These are phyloP conservation scores for Lojkania enalia DNA, from an alignment of 2,329 filamentous ascomycete genomes.

Conservation along the genomic window DNA sequence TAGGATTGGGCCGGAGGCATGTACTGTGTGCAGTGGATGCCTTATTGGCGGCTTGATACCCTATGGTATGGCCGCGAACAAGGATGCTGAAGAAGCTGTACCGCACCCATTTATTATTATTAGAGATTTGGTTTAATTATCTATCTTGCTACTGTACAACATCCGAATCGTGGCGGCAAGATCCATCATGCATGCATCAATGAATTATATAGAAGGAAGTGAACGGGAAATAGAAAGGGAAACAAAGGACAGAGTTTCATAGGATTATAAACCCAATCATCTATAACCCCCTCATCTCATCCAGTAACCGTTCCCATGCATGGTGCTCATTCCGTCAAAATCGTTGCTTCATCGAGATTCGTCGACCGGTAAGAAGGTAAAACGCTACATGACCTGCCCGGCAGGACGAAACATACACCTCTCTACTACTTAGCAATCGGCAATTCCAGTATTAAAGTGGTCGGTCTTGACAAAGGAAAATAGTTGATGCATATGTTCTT, in stretches of 20 bases:
- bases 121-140: too few species aligned
- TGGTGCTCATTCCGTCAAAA: constrained; percentile 4
- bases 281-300: neutral
- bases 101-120: too few species aligned
- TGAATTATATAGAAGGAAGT: neutral
- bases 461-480: constrained; percentile 2
- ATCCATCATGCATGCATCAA: neutral
- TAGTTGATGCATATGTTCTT: neutral
- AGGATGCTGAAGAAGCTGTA: too few species aligned
- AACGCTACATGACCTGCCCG: constrained; percentile 10
- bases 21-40: too few species aligned
- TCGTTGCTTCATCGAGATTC: constrained; percentile 13
- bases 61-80: too few species aligned
- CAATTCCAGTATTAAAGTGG: neutral
- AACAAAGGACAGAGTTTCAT: neutral
- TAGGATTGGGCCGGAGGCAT: too few species aligned
- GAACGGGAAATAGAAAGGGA: neutral
- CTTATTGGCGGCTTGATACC: too few species aligned
- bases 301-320: neutral
- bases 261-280: neutral
- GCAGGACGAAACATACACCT: constrained; percentile 9
- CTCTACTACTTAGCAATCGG: too few species aligned
- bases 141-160: too few species aligned
- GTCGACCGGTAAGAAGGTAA: constrained; percentile 1
- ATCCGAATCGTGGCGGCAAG: too few species aligned